Evolutionary conservation across 2,329 filamentous ascomycete genomes (phyloP), one percentile per base, ranked within the genome.

Genomic region (Arthrobotrys sphaeroides): DNA sequence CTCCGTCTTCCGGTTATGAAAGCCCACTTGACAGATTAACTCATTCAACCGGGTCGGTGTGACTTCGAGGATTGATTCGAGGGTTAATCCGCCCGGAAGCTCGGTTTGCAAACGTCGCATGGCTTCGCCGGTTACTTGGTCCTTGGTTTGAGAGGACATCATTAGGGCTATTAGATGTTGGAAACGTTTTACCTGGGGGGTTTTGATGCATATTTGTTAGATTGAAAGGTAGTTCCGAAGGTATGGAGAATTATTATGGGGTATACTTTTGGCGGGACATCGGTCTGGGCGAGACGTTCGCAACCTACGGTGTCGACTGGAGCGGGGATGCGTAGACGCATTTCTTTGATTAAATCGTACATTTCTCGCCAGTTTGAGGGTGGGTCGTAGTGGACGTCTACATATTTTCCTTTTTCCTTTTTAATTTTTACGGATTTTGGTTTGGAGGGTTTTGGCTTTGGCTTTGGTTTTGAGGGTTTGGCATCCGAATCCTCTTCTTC

Each of bases 251-350:
- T n/a, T n/a, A n/a, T 42, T 10, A 45, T 18, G 16, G 20, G 16
- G 9, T 28, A 18, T 47, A 81, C 79, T 38, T 79, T 80, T 13
- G 85, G 84, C 0, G 83, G 82, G 2, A 80, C 82, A 13, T 83
- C 81, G 53, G 86, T 84, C 66, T 88, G 84, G 1, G 91, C 91
- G 7, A 95, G 85, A 5, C 88, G 87, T 83, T 93, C 93, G 83
- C 95, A 99, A 9, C 95, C 95, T 94, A 98, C 97, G 0, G 94
- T 98, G 82, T 99, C 95, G 9, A 99, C 95, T 0, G 94, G 91
- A 0, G 95, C 95, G 0, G 87, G 83, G 40, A 87, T 91, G 83
- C 84, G 87, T 81, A 81, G 91, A 83, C 83, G 90, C 93, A 98
- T 97, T 80, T 88, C 87, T 80, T 90, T 90, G 47, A 96, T 91